Evolutionary conservation across 2,329 filamentous ascomycete species (phyloP).

Genomic region (Gaeumannomyces tritici): DNA sequence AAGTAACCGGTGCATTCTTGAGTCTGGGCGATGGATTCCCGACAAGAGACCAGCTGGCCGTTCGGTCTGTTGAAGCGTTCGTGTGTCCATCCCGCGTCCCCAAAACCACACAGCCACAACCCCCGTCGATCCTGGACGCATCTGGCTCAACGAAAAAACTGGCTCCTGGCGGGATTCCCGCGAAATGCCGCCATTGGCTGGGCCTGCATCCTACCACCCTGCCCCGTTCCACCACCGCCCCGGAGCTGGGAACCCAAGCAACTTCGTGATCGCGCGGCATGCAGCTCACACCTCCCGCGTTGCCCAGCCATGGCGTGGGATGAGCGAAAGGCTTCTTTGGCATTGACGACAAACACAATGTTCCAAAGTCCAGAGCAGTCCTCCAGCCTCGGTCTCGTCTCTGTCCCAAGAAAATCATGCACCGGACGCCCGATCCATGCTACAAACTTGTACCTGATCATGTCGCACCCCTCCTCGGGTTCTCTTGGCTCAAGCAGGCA

Average conservation of each 20-base stretch:
- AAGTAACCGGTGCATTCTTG: neutral
- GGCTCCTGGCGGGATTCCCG: neutral
- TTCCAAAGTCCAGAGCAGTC: too few relatives aligned
- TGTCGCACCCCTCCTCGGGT: too few relatives aligned
- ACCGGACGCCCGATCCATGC: too few relatives aligned
- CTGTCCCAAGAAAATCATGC: too few relatives aligned
- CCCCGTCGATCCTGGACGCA: neutral
- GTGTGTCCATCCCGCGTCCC: too few relatives aligned
- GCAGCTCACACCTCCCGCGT: neutral
- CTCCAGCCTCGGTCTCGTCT: too few relatives aligned
- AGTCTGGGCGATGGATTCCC: neutral
- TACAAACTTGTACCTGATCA: too few relatives aligned
- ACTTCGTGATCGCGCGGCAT: neutral
- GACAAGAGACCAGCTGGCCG: neutral
- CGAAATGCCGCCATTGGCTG: neutral
- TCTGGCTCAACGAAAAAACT: neutral
- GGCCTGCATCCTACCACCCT: too few relatives aligned
- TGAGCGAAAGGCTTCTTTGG: too few relatives aligned
- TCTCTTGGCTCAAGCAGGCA: too few relatives aligned
- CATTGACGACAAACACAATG: too few relatives aligned
- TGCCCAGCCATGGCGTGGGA: neutral
- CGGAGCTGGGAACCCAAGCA: neutral
- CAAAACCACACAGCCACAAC: neutral
- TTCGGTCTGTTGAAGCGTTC: too few relatives aligned
- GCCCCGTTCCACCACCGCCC: neutral